These are phyloP conservation scores for Inonotus hispidus DNA, from an alignment of 1,284 basidiomycete species.

Conservation along the genomic window DNA sequence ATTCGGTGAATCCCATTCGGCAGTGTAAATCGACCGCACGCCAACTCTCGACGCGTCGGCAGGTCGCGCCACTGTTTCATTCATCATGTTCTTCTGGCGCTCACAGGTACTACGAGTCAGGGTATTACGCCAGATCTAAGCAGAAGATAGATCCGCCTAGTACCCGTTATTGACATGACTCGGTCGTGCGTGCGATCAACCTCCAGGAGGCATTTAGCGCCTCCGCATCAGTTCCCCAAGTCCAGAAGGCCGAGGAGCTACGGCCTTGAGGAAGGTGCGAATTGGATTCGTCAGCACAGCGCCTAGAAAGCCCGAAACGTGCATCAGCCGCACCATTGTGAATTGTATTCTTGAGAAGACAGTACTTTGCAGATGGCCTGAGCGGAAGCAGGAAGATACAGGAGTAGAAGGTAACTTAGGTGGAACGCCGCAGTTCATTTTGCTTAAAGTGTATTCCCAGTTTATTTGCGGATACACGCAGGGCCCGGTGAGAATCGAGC, in stretches of 20 bases:
- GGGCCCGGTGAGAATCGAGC: background rate
- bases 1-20: no score
- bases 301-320: background rate
- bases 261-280: background rate
- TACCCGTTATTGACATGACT: background rate
- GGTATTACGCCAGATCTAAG: background rate
- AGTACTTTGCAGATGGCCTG: background rate
- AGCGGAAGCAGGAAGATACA: background rate
- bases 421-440: background rate
- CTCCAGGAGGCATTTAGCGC: background rate
- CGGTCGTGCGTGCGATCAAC: background rate
- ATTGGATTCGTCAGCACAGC: background rate
- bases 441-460: slow-evolving; percentile 16
- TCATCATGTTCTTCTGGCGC: background rate
- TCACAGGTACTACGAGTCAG: background rate
- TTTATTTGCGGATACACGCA: background rate
- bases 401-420: background rate
- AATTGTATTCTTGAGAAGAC: background rate
- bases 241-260: background rate
- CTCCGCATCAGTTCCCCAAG: background rate
- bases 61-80: background rate
- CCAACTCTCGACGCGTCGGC: no score
- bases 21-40: no score
- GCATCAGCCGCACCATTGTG: no score
- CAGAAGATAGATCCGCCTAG: slow-evolving; percentile 1